Conservation (phyloP, 2,329 filamentous ascomycete genomes). For the Coniochaeta ligniaria region DNA sequence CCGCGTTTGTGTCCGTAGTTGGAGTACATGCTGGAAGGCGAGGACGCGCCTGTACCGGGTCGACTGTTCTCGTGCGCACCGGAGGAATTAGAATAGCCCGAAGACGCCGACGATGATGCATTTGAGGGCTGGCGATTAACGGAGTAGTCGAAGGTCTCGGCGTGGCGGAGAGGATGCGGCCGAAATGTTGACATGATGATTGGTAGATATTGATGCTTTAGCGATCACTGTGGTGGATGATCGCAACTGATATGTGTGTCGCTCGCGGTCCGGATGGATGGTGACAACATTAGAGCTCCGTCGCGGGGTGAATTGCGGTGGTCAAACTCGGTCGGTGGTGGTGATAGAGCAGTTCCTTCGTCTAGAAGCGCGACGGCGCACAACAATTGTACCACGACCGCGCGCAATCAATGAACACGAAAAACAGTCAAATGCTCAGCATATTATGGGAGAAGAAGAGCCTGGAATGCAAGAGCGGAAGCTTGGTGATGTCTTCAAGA, state of each 20-base stretch:
- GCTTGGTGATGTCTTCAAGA: background rate
- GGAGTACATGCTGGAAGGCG: constrained; percentile 55
- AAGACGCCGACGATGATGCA: constrained; percentile 64
- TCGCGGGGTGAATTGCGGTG: background rate
- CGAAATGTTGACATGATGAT: constrained; percentile 36
- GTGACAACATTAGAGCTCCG: constrained; percentile 18
- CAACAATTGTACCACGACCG: background rate
- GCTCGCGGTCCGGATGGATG: constrained; percentile 12
- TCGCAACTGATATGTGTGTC: constrained; percentile 14
- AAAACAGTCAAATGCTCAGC: background rate
- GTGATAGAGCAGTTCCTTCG: constrained; percentile 2
- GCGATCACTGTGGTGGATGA: constrained; percentile 15
- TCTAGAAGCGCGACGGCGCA: background rate
- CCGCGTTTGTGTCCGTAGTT: constrained; percentile 61
- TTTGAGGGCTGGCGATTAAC: constrained; percentile 60
- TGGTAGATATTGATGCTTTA: constrained; percentile 3
- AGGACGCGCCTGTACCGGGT: constrained; percentile 56
- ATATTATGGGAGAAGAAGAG: background rate
- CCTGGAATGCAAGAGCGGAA: background rate
- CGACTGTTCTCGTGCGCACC: constrained; percentile 44
- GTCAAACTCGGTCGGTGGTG: constrained; percentile 4
- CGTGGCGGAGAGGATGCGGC: constrained; percentile 50
- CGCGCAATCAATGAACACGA: background rate
- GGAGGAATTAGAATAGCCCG: constrained; percentile 55
- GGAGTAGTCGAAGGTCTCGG: constrained; percentile 41